These are phyloP conservation scores for Pythium oligandrum DNA, from an alignment of 352 stramenopile genomes.

Conservation along the genomic window DNA sequence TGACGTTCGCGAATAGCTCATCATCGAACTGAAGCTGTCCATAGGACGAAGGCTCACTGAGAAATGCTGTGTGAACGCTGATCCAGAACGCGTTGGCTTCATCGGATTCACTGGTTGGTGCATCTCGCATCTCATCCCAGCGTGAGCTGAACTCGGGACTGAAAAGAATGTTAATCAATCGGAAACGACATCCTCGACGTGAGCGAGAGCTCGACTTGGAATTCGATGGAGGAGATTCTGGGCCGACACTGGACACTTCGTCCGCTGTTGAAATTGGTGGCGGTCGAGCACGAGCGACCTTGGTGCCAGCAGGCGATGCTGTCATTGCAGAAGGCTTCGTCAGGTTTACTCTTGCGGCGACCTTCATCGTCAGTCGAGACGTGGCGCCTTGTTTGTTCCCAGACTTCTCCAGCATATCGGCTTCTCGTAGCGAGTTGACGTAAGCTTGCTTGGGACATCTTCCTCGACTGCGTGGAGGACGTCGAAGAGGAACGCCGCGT, in stretches of 20 bases:
- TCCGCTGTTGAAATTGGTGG: too few relatives aligned
- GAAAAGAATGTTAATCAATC: constrained; percentile 62
- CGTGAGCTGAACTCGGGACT: constrained; percentile 48
- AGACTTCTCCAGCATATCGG: constrained; percentile 22
- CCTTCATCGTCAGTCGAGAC: too few relatives aligned
- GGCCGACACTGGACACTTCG: too few relatives aligned
- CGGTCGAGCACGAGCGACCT: too few relatives aligned
- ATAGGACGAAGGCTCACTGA: constrained; percentile 36
- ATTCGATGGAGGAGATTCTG: too few relatives aligned
- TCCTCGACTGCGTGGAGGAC: too few relatives aligned
- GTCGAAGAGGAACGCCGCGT: constrained; percentile 2
- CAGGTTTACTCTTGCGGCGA: too few relatives aligned
- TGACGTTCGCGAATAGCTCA: constrained; percentile 49
- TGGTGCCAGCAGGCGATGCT: too few relatives aligned
- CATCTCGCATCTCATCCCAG: constrained; percentile 41
- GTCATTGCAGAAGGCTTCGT: too few relatives aligned
- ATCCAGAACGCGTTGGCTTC: constrained; percentile 48
- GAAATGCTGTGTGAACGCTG: constrained; percentile 54
- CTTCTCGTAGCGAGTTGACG: constrained; percentile 21
- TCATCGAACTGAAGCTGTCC: constrained; percentile 62
- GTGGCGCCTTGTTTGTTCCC: neutral
- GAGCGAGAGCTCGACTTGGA: constrained; percentile 9
- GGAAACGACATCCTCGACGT: constrained; percentile 59
- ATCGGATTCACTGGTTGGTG: constrained; percentile 1
- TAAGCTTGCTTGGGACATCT: too few relatives aligned